Evolutionary conservation across 179 eudicot genomes (phyloP).

Genomic region (Amaranthus tricolor): DNA sequence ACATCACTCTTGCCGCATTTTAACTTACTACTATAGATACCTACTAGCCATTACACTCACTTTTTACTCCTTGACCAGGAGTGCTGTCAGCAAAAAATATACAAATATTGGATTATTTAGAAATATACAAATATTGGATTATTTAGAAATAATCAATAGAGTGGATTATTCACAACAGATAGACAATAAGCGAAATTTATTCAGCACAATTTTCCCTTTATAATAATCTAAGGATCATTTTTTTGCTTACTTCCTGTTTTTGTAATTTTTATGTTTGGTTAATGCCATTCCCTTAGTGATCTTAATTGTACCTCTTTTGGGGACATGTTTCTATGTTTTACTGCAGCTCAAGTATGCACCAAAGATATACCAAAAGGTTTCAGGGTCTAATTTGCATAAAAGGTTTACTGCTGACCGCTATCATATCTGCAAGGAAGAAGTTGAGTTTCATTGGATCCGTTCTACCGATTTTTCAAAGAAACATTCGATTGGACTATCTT

Average conservation of each 20-base stretch:
- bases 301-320: constrained; percentile 5
- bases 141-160: no score
- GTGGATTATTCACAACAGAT: no score
- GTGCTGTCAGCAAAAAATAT: no score
- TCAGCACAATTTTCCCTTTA: not conserved
- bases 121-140: no score
- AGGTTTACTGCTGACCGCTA: constrained; percentile 67
- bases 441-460: constrained; percentile 79
- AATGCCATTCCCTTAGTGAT: not conserved
- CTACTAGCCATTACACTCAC: no score
- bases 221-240: not conserved
- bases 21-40: no score
- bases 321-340: constrained; percentile 6
- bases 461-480: constrained; percentile 66
- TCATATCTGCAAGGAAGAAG: constrained; percentile 79
- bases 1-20: no score
- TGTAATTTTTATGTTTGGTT: not conserved
- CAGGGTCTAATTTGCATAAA: constrained; percentile 57
- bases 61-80: no score
- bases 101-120: no score
- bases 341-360: constrained; percentile 87
- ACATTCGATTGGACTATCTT: constrained; percentile 72
- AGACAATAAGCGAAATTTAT: no score
- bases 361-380: constrained; percentile 56
- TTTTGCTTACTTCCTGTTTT: not conserved